Percentiles rank a stretch among this genome's conserved stretches.
Evolutionary conservation across 1,284 basidiomycete genomes (phyloP).

Genomic region (Pseudozyma flocculosa): DNA sequence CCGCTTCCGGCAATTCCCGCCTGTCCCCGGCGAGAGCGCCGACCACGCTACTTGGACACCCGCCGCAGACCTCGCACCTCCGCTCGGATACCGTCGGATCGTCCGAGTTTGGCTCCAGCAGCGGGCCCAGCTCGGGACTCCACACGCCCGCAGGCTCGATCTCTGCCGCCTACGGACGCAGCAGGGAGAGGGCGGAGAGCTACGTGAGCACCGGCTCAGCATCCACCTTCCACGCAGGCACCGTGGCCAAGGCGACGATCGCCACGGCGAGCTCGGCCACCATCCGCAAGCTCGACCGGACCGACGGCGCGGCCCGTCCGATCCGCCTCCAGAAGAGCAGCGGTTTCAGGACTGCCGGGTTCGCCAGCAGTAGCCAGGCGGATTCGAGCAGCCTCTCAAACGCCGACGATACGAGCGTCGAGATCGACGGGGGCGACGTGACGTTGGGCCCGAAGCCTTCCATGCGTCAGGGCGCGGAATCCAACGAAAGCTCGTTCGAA

Average conservation of each 20-base stretch:
- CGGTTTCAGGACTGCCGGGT: conserved; percentile 8
- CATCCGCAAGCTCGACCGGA: conserved; percentile 17
- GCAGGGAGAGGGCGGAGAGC: conserved; percentile 28
- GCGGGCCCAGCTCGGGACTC: neutral
- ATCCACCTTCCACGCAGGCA: conserved; percentile 4
- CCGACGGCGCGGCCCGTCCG: conserved; percentile 13
- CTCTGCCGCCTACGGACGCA: neutral
- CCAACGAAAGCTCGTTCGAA: too few species aligned
- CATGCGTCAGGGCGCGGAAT: too few species aligned
- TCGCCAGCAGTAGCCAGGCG: conserved; percentile 12
- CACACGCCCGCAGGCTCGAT: conserved; percentile 1
- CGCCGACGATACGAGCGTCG: conserved; percentile 1
- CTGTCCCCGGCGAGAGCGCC: too few species aligned
- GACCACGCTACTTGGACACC: too few species aligned
- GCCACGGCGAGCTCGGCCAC: conserved; percentile 26
- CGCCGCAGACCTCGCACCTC: neutral
- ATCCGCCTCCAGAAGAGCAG: conserved; percentile 16
- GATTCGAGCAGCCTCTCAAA: conserved; percentile 8
- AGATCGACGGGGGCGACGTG: neutral
- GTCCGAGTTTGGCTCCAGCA: neutral
- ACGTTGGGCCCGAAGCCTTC: too few species aligned
- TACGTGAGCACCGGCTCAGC: conserved; percentile 19
- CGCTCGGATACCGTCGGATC: neutral
- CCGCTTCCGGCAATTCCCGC: too few species aligned
- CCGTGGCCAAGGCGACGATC: conserved; percentile 21